Evolutionary conservation across 139 green algal species (phyloP).

Genomic region (Volvox africanus): DNA sequence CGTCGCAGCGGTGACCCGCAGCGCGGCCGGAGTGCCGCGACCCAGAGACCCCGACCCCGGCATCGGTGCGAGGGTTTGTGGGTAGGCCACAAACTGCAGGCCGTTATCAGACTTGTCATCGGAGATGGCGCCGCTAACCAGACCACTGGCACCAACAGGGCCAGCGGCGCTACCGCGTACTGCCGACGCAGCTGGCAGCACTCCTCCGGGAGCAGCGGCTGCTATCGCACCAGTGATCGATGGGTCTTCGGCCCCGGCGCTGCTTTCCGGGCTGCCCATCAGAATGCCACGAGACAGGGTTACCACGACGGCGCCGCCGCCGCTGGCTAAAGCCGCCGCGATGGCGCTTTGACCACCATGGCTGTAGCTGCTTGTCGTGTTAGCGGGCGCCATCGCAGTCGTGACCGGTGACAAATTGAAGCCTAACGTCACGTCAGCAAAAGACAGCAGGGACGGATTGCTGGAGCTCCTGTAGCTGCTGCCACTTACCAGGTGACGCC

Average conservation of each 20-base stretch:
- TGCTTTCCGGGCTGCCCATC: background rate
- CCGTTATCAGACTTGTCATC: background rate
- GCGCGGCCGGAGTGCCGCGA: background rate
- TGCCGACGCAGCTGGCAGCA: background rate
- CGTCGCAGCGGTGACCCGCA: background rate
- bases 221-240: no score
- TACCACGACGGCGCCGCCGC: background rate
- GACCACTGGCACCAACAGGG: background rate
- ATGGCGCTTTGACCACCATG: background rate
- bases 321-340: background rate
- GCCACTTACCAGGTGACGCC: background rate
- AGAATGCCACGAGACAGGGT: background rate
- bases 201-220: background rate
- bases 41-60: background rate
- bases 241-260: background rate
- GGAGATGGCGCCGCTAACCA: background rate
- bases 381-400: background rate
- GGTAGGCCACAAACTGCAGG: background rate
- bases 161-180: background rate
- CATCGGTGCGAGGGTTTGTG: constrained; percentile 1
- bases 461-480: constrained; percentile 16
- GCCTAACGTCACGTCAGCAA: constrained; percentile 30
- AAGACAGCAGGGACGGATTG: constrained; percentile 32
- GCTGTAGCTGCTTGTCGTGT: background rate
- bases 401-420: background rate